Conservation (phyloP, 129 eudicot species). For the Ambrosia trifida region DNA sequence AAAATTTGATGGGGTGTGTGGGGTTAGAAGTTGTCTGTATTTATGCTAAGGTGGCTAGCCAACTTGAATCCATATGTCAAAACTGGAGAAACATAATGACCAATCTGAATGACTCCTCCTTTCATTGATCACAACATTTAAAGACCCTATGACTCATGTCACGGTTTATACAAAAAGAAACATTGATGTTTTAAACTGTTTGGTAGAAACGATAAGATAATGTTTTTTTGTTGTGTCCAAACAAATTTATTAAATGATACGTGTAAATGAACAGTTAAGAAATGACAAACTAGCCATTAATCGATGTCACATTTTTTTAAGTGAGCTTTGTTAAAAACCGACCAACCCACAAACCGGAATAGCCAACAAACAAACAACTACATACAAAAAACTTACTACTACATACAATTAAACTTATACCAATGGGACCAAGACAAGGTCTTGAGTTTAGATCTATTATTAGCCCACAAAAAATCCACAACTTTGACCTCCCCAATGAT, state of each 20-base stretch:
- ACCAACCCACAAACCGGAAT: too few relatives aligned
- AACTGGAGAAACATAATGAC: slow-evolving; percentile 44
- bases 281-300: background rate
- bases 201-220: slow-evolving; percentile 30
- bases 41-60: slow-evolving; percentile 32
- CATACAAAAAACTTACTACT: too few relatives aligned
- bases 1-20: slow-evolving; percentile 25
- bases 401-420: too few relatives aligned
- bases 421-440: too few relatives aligned
- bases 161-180: slow-evolving; percentile 22
- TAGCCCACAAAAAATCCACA: too few relatives aligned
- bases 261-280: slow-evolving; percentile 11
- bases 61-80: slow-evolving; percentile 39
- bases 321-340: too few relatives aligned
- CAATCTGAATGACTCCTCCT: slow-evolving; percentile 36
- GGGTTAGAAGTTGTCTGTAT: slow-evolving; percentile 36
- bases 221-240: slow-evolving; percentile 20
- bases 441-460: too few relatives aligned
- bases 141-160: slow-evolving; percentile 20
- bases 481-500: too few relatives aligned
- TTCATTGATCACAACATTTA: slow-evolving; percentile 29
- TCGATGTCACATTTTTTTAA: too few relatives aligned
- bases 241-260: slow-evolving; percentile 14
- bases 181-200: slow-evolving; percentile 26
- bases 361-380: too few relatives aligned